Base-by-base conservation (phyloP, 2,329 filamentous ascomycete genomes). In the Rhexocercosporidium sp. region DNA sequence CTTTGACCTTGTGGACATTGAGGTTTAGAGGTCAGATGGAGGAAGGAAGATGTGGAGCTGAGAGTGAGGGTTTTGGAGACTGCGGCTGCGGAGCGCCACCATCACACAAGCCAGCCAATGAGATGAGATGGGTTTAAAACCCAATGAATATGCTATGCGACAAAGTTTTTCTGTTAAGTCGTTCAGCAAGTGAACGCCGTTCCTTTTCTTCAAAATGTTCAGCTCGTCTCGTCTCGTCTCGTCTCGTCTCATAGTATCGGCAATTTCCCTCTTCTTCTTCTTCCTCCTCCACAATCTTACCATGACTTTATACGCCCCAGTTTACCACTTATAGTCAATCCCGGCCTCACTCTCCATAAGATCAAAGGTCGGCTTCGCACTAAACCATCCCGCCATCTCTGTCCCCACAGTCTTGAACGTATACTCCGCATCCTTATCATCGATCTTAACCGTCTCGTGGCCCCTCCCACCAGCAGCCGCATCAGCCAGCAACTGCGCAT, bases 301-400 rank as follows among this genome's bases (percentile, higher is more conserved):
- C 8, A 20, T 31, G 18, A 46, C n/a, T 22, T 22, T 5, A 4
- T 47, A 3, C n/a, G 0, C 29, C 6, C 25, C 25, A 18, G 11
- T 27, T 69, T 66, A 76, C 74, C 68, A 72, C 66, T 75, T 74
- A 62, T 76, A 77, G 67, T 75, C 74, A 34, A 70, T 68, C 5
- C 75, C 75, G 22, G 69, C 54, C 79, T 90, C 86, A 75, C 84
- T 84, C 73, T 89, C 85, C 69, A 91, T 86, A 47, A 92, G 79
- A 80, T 92, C 90, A 79, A 93, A 93, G 70, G 90, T 72, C 18
- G 91, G 90, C 80, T 89, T 89, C 6, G 88, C 91, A 72, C 84
- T 88, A 75, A 93, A 94, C 83, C 86, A 93, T 0, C 91, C 91
- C 0, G 87, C 88, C 39, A 77, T 74, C 18, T 85, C 82, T 0